Base-by-base conservation (phyloP, 2,329 filamentous ascomycete species). In the Fusarium luffae region DNA sequence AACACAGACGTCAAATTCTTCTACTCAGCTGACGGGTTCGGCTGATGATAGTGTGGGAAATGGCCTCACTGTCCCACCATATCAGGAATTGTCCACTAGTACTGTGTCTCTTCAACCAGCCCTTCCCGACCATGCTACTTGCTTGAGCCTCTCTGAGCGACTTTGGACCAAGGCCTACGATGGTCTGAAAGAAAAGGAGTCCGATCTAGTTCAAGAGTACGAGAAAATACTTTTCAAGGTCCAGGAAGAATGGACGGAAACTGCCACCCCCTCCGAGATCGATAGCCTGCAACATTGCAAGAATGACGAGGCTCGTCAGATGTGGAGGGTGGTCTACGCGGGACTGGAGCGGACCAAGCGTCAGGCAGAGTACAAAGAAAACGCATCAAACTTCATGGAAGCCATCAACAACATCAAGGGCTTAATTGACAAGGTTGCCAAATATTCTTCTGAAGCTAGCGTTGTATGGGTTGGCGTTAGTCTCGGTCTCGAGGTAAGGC, bases 121-220 rank as follows among this genome's bases (percentile, higher is more conserved):
- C 13, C 6, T 0, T 30, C 28, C 2, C 28, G 28, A 30, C 28
- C 12, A 30, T 3, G 28, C 1, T 30, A 7, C 12, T 30, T 30
- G 28, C 6, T 30, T 30, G 13, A 43, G 19, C 5, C 13, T 43
- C 10, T 16, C 41, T 3, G 41, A 19, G 8, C n/a, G 10, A 27
- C 44, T 73, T 40, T 74, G 66, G 72, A 70, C 73, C 40, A 9
- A 55, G 19, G 70, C 70, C 23, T 75, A 75, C 30, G 61, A 69
- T 13, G 51, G 55, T 18, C 54, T 73, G 7, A 66, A 72, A 56
- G 46, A 21, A 6, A 44, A 54, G 5, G 62, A 75, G 18, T 23
- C 63, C 18, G 49, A 64, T 11, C n/a, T 75, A 2, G 66, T 71
- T 11, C 34, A 71, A 49, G 59, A 54, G 5, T 75, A 74, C 32